These are phyloP conservation scores for Moniliophthora roreri DNA, from an alignment of 1,284 basidiomycete species.

Conservation along the genomic window DNA sequence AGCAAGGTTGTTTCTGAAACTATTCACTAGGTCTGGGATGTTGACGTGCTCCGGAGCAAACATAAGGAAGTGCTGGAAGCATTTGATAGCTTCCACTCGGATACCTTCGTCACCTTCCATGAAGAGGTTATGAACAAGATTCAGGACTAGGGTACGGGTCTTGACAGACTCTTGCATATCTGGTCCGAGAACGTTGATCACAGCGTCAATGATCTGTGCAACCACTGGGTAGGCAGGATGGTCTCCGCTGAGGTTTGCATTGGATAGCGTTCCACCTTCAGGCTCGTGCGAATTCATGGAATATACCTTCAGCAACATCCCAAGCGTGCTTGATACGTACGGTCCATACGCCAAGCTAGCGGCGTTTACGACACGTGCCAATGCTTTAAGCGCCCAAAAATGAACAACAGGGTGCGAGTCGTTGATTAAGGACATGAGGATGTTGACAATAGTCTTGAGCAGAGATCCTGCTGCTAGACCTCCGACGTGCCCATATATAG, in stretches of 20 bases:
- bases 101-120: slow-evolving; percentile 87
- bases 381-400: slow-evolving; percentile 87
- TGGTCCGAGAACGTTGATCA: slow-evolving; percentile 93
- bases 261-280: slow-evolving; percentile 85
- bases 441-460: slow-evolving; percentile 94
- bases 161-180: slow-evolving; percentile 89
- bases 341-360: slow-evolving; percentile 92
- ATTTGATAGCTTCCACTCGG: slow-evolving; percentile 92
- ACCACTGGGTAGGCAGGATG: slow-evolving; percentile 90
- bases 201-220: slow-evolving; percentile 89
- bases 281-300: slow-evolving; percentile 91
- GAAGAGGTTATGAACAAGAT: slow-evolving; percentile 85
- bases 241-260: slow-evolving; percentile 88
- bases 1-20: slow-evolving; percentile 75
- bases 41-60: slow-evolving; percentile 87
- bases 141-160: slow-evolving; percentile 81
- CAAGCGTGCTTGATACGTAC: slow-evolving; percentile 86
- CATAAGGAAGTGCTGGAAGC: slow-evolving; percentile 95
- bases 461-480: slow-evolving; percentile 92
- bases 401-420: slow-evolving; percentile 98
- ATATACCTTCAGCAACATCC: slow-evolving; percentile 91
- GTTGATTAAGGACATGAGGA: slow-evolving; percentile 92
- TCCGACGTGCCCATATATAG: slow-evolving; percentile 92
- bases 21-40: slow-evolving; percentile 74
- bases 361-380: slow-evolving; percentile 87